Base-by-base conservation (phyloP, 805 yeast species). In the Wickerhamiella sergipiensis region DNA sequence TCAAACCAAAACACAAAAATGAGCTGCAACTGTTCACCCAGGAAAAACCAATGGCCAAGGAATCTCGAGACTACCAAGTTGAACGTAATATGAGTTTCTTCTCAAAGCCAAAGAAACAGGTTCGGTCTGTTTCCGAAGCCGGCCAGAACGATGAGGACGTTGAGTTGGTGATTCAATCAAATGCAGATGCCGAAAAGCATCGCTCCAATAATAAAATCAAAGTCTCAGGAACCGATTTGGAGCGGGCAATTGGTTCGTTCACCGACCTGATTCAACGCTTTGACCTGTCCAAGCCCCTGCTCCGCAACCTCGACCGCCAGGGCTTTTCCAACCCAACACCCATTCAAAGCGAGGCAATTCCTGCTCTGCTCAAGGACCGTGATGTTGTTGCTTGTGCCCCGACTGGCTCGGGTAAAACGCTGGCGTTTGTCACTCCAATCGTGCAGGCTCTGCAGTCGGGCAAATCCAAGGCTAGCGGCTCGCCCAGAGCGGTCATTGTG, bases 371-470 rank as follows among this genome's bases (percentile, higher is more conserved):
- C 49, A 73, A 77, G 49, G 75, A 72, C 26, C 76, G 95, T 53
- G 97, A 90, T 63, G 64, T 92, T 33, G 71, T 92, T 43, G 95
- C 95, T 1, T 86, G 96, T 73, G 97, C 97, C 0, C 97, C 97
- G 46, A 92, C 98, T 0, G 98, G 98, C 59, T 87, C 97, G 4
- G 98, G 98, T 72, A 92, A 92, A 64, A 92, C 98, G 0, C 71
- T 92, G 47, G 95, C 97, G 29, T 92, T 84, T 63, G 69, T 85
- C 51, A 77, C 88, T 17, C 98, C 99, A 3, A 59, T 90, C 59
- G 67, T 92, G 19, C 92, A 85, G 58, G 68, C 69, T 52, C 64
- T 76, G 18, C 15, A n/a, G 6, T 36, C 23, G 6, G 22, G 15
- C 22, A 45, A 45, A 13, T 6, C 13, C 15, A 70, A 47, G 65